These are phyloP conservation scores for Suillus decipiens DNA, from an alignment of 768 basidiomycete species.

Conservation along the genomic window DNA sequence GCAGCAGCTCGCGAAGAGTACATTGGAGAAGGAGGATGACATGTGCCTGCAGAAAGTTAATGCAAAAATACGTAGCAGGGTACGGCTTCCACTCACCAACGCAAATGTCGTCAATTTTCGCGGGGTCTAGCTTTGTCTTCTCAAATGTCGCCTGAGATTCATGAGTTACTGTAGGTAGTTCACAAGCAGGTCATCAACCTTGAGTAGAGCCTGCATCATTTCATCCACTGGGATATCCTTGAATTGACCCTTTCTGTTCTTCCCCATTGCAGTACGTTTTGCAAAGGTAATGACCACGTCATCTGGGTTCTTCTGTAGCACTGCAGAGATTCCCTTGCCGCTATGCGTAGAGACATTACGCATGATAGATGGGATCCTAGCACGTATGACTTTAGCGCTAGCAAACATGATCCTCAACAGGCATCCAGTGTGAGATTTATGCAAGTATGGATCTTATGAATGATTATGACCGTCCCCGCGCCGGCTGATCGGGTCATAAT, in stretches of 20 bases:
- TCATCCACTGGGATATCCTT: slow-evolving; percentile 90
- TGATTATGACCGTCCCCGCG: not conserved
- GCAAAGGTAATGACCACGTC: slow-evolving; percentile 93
- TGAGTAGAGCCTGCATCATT: slow-evolving; percentile 79
- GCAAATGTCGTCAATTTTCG: slow-evolving; percentile 79
- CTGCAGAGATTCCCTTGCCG: slow-evolving; percentile 43
- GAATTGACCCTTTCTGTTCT: slow-evolving; percentile 88
- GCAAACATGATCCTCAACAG: slow-evolving; percentile 19
- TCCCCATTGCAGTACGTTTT: slow-evolving; percentile 86
- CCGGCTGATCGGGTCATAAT: not conserved
- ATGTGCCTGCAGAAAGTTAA: slow-evolving; percentile 55
- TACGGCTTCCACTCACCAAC: slow-evolving; percentile 53
- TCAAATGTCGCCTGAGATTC: slow-evolving; percentile 60
- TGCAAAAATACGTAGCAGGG: slow-evolving; percentile 5
- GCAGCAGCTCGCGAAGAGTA: slow-evolving; percentile 87
- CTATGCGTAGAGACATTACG: slow-evolving; percentile 39
- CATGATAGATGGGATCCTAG: slow-evolving; percentile 11
- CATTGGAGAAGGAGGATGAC: slow-evolving; percentile 79
- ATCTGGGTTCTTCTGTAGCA: slow-evolving; percentile 71
- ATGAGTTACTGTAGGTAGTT: not conserved
- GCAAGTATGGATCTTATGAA: not conserved
- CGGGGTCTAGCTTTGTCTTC: slow-evolving; percentile 65
- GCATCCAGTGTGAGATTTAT: not conserved
- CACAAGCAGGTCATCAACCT: slow-evolving; percentile 42
- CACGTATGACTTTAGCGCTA: slow-evolving; percentile 15